Percentiles rank a stretch among this genome's conserved stretches.
Conservation (phyloP, 192 early-diverging fungal species). For the Coemansia sp. region DNA sequence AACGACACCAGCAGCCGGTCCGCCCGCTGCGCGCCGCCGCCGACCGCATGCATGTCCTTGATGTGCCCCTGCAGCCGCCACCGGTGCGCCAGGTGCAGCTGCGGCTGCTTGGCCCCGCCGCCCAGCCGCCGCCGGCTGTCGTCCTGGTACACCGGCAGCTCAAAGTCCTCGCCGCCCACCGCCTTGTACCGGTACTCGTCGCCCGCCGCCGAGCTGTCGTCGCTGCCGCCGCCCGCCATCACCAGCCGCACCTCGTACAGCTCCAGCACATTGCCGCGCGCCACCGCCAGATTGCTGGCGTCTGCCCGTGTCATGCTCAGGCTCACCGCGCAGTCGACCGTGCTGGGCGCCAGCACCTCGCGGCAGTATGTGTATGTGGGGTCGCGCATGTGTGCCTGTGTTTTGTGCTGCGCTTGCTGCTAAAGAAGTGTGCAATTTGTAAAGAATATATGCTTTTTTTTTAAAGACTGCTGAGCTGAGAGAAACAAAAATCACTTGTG, state of each 20-base stretch:
- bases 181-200: conserved; percentile 33
- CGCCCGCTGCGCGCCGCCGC: conserved; percentile 12
- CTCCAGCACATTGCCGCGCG: conserved; percentile 46
- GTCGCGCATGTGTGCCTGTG: conserved; percentile 29
- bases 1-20: conserved; percentile 48
- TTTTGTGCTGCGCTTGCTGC: neutral
- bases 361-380: conserved; percentile 51
- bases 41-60: conserved; percentile 37
- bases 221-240: conserved; percentile 5
- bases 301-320: conserved; percentile 42
- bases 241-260: conserved; percentile 43
- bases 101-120: conserved; percentile 35
- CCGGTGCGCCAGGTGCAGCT: conserved; percentile 35
- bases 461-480: too few relatives aligned
- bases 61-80: conserved; percentile 48
- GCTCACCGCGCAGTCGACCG: conserved; percentile 34
- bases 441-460: neutral
- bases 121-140: conserved; percentile 5
- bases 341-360: conserved; percentile 45
- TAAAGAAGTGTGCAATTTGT: neutral
- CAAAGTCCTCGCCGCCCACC: conserved; percentile 21
- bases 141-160: conserved; percentile 40
- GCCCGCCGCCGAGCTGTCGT: conserved; percentile 18
- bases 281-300: conserved; percentile 42
- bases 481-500: too few relatives aligned